phyloP scores from a whole-genome alignment of 306 rosid genomes.

The Senna siamea region DNA sequence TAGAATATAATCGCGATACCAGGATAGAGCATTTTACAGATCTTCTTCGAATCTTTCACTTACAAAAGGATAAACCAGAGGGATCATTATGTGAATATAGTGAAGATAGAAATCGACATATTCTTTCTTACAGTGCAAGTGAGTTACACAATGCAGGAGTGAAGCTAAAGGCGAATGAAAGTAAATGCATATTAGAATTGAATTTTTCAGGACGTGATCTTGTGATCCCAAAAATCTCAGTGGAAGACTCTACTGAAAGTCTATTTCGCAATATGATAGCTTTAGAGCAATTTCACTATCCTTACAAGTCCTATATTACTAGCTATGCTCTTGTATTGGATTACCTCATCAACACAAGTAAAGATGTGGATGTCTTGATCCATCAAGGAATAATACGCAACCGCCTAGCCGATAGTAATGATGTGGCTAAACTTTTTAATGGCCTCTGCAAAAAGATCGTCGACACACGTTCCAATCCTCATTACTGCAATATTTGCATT shows the following conservation, averaged over 20 bases:
- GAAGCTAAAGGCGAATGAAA: neutral
- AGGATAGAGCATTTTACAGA: neutral
- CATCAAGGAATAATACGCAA: neutral
- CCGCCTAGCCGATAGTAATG: neutral
- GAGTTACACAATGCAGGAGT: neutral
- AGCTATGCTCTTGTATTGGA: neutral
- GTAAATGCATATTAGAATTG: neutral
- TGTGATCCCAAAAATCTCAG: neutral
- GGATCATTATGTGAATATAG: too few species aligned
- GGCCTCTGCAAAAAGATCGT: neutral
- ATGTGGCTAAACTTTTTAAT: neutral
- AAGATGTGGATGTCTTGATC: conserved; percentile 34
- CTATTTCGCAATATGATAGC: conserved; percentile 1
- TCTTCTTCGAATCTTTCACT: neutral
- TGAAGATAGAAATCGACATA: too few species aligned
- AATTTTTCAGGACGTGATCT: neutral
- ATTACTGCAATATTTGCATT: neutral
- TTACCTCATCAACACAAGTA: neutral
- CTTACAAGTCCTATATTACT: neutral
- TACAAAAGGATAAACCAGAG: neutral
- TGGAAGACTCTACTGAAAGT: neutral
- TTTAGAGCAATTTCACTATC: conserved; percentile 3
- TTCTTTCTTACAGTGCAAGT: neutral
- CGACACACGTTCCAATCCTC: neutral
- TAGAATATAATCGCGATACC: neutral